Conservation (phyloP, 352 stramenopile genomes). For the Blastocystis sp. region DNA sequence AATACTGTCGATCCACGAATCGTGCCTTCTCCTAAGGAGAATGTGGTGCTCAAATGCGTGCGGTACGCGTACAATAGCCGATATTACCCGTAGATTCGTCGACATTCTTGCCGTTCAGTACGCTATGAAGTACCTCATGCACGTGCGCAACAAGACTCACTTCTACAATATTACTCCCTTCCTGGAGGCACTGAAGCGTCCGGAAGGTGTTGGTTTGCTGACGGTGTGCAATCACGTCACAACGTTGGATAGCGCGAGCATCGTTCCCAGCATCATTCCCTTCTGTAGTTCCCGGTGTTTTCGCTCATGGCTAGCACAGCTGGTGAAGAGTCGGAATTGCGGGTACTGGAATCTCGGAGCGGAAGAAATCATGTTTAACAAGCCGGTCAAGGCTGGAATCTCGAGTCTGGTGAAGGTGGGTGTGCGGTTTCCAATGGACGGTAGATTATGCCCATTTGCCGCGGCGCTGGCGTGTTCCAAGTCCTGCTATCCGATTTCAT, state of each 20-base stretch:
- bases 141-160: conserved; percentile 21
- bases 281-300: not conserved
- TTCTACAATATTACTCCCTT: conserved; percentile 17
- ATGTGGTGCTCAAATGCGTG: conserved; percentile 3
- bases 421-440: not conserved
- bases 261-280: conserved; percentile 51
- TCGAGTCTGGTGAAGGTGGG: conserved; percentile 44
- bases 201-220: conserved; percentile 59
- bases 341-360: conserved; percentile 58
- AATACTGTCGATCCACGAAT: conserved; percentile 55
- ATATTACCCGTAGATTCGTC: not conserved
- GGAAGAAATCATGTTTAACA: conserved; percentile 62
- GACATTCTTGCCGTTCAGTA: conserved; percentile 34
- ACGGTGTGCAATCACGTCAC: conserved; percentile 67
- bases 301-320: not conserved
- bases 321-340: conserved; percentile 13
- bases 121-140: conserved; percentile 41
- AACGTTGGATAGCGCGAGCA: conserved; percentile 31
- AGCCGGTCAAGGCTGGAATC: not conserved
- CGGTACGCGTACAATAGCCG: not conserved
- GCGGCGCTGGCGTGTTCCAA: conserved; percentile 48
- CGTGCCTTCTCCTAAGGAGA: conserved; percentile 34
- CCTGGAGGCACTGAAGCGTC: conserved; percentile 43
- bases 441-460: conserved; percentile 55
- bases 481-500: conserved; percentile 77